Evolutionary conservation across 2,329 filamentous ascomycete genomes (phyloP).

Genomic region (Colletotrichum incanum): DNA sequence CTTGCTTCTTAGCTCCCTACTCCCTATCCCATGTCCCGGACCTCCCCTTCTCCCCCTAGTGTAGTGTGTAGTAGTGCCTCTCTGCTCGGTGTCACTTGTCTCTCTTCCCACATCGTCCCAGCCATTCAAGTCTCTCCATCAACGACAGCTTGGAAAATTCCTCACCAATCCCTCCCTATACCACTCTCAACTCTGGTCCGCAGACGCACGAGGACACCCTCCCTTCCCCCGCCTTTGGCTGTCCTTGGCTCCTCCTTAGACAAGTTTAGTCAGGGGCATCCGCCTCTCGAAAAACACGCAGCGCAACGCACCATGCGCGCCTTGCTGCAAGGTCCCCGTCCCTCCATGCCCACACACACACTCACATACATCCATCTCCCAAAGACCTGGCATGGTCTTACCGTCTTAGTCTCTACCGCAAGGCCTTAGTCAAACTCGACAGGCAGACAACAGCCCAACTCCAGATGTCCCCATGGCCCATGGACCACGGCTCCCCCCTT

Average conservation of each 20-base stretch:
- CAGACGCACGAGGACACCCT: slow-evolving; percentile 24
- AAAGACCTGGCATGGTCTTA: slow-evolving; percentile 29
- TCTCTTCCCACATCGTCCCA: slow-evolving; percentile 37
- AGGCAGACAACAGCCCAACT: slow-evolving; percentile 18
- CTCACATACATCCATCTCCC: slow-evolving; percentile 2
- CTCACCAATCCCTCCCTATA: slow-evolving; percentile 40
- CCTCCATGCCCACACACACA: slow-evolving; percentile 22
- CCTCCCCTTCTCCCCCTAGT: slow-evolving; percentile 26
- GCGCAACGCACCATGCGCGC: slow-evolving; percentile 29
- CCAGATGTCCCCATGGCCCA: slow-evolving; percentile 25
- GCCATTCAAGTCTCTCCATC: slow-evolving; percentile 38
- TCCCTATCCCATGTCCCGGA: slow-evolving; percentile 36
- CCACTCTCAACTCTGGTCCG: slow-evolving; percentile 26
- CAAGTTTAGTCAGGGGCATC: slow-evolving; percentile 42
- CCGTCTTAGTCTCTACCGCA: slow-evolving; percentile 21
- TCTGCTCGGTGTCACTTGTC: slow-evolving; percentile 40
- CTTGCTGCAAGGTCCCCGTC: slow-evolving; percentile 43
- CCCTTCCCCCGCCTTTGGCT: slow-evolving; percentile 36
- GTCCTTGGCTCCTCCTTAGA: slow-evolving; percentile 39
- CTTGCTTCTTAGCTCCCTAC: slow-evolving; percentile 22
- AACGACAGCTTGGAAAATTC: slow-evolving; percentile 41
- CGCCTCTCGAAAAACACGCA: slow-evolving; percentile 31
- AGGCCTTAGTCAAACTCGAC: slow-evolving; percentile 19
- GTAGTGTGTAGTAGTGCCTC: slow-evolving; percentile 12
- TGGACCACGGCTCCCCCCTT: neutral